A percentile compares a stretch with the other conserved stretches of the same genome.
Evolutionary conservation across 2,329 filamentous ascomycete species (phyloP).

Genomic region (Diplodia intermedia): DNA sequence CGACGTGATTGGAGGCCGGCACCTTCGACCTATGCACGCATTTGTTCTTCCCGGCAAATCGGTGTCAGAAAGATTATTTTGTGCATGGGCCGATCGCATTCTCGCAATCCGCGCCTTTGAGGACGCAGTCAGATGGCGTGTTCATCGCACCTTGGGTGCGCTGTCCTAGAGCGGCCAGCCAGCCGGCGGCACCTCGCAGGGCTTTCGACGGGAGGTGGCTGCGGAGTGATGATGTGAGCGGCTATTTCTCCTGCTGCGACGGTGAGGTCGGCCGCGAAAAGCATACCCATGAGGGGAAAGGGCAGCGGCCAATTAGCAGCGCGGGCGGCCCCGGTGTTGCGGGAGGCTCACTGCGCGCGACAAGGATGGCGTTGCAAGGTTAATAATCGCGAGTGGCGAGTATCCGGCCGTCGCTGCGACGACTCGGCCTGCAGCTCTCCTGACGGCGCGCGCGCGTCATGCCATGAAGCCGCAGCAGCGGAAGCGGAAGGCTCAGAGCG

Average conservation of each 20-base stretch:
- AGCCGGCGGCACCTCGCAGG: background rate
- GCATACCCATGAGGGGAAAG: conserved; percentile 7
- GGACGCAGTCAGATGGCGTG: background rate
- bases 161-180: conserved; percentile 5
- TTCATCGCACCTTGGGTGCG: background rate
- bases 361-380: conserved; percentile 17
- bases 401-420: background rate
- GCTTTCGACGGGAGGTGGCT: background rate
- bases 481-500: background rate
- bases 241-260: conserved; percentile 4
- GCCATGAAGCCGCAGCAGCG: background rate
- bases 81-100: conserved; percentile 15
- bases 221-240: background rate
- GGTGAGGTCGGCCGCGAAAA: conserved; percentile 4
- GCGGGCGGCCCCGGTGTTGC: conserved; percentile 17
- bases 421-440: background rate
- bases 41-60: conserved; percentile 5
- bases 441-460: background rate
- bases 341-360: conserved; percentile 13
- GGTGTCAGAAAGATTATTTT: conserved; percentile 23
- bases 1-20: background rate
- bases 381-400: conserved; percentile 15
- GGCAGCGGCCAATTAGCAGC: conserved; percentile 10
- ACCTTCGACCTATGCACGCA: conserved; percentile 1
- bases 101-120: background rate